phyloP scores from a whole-genome alignment of 257 asterid genomes.

The Ilex asprella region DNA sequence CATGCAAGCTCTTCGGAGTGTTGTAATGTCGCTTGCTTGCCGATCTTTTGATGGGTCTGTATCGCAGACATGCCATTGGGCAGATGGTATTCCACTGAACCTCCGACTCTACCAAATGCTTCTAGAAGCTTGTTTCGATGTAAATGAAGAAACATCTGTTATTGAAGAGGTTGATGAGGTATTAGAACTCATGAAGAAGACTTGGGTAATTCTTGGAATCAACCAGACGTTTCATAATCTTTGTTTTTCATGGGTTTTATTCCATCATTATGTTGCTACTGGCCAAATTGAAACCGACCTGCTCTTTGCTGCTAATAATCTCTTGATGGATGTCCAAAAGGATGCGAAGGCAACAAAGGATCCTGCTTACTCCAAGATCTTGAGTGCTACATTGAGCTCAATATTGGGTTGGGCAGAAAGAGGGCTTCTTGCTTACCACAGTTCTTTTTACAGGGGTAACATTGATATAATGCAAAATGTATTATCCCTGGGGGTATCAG shows the following conservation, averaged over 20 bases:
- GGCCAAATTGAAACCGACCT: constrained; percentile 68
- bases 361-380: constrained; percentile 42
- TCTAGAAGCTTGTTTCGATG: constrained; percentile 76
- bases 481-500: constrained; percentile 49
- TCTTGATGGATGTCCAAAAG: constrained; percentile 58
- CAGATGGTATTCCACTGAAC: constrained; percentile 82
- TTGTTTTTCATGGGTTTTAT: constrained; percentile 76
- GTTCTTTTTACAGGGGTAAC: constrained; percentile 60
- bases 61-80: constrained; percentile 85
- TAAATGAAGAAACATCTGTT: constrained; percentile 54
- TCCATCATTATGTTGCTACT: constrained; percentile 43
- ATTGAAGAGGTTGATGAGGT: constrained; percentile 89
- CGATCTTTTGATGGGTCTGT: constrained; percentile 72
- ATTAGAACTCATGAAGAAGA: constrained; percentile 69
- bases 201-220: constrained; percentile 78
- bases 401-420: constrained; percentile 68
- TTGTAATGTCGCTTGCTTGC: constrained; percentile 58
- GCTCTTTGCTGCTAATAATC: constrained; percentile 54
- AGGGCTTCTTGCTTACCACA: constrained; percentile 58
- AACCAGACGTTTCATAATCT: constrained; percentile 60
- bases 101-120: constrained; percentile 59
- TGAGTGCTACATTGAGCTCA: constrained; percentile 35
- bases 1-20: constrained; percentile 42
- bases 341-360: constrained; percentile 41
- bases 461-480: constrained; percentile 58